A percentile compares a stretch with the other conserved stretches of the same genome.
phyloP scores from a whole-genome alignment of 23 red algal species.

The Gracilariopsis chorda region DNA sequence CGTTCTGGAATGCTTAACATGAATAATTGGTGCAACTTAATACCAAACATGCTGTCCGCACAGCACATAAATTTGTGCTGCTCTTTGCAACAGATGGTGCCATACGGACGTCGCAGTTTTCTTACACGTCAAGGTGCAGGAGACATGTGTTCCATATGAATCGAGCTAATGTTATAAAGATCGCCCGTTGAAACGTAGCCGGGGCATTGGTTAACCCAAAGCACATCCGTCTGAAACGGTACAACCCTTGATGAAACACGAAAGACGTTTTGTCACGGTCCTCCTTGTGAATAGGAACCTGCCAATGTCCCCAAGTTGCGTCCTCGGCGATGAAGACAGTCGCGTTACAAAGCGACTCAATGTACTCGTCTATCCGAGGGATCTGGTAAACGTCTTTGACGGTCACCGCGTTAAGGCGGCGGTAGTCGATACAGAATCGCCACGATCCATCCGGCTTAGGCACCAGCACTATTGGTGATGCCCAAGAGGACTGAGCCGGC shows the following conservation, averaged over 20 bases:
- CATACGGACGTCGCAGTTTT: too few relatives aligned
- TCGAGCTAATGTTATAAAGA: conserved; percentile 35
- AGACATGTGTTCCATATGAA: conserved; percentile 23
- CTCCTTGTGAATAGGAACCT: conserved; percentile 2
- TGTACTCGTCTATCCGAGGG: conserved; percentile 21
- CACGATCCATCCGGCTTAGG: conserved; percentile 16
- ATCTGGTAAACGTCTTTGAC: conserved; percentile 27
- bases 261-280: conserved; percentile 27
- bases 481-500: neutral
- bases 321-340: neutral
- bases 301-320: neutral
- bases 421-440: conserved; percentile 32
- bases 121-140: conserved; percentile 51
- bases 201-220: conserved; percentile 43
- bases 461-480: conserved; percentile 17
- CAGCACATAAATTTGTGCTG: too few relatives aligned
- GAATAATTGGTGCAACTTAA: too few relatives aligned
- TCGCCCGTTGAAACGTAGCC: conserved; percentile 52
- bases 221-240: neutral
- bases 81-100: too few relatives aligned
- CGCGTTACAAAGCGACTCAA: neutral
- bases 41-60: too few relatives aligned
- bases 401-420: conserved; percentile 5
- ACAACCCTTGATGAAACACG: conserved; percentile 27
- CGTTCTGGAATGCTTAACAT: too few relatives aligned